Evolutionary conservation across 1,139 yeast species (phyloP).

Genomic region (Debaryomycetaceae sp.): DNA sequence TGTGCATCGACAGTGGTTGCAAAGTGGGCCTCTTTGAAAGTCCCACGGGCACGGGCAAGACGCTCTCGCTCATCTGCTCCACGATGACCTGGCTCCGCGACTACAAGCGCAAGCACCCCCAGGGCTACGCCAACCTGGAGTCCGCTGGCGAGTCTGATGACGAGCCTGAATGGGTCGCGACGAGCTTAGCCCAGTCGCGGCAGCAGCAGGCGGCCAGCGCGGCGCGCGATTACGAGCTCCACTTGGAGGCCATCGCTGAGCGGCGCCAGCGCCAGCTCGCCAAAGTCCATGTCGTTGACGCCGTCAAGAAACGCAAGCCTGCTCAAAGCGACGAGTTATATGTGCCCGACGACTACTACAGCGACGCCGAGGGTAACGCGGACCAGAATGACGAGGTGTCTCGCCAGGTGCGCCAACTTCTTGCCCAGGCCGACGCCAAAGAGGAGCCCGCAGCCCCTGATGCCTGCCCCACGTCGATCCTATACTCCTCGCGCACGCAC

Average conservation of each 20-base stretch:
- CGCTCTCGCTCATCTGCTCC: slow-evolving; percentile 81
- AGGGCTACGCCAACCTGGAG: slow-evolving; percentile 25
- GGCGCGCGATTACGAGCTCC: slow-evolving; percentile 37
- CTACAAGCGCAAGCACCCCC: slow-evolving; percentile 38
- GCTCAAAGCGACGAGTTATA: slow-evolving; percentile 20
- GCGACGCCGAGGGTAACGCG: slow-evolving; percentile 25
- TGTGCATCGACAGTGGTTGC: slow-evolving; percentile 50
- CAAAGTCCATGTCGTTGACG: slow-evolving; percentile 5
- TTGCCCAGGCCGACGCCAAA: slow-evolving; percentile 33
- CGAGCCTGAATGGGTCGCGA: slow-evolving; percentile 60
- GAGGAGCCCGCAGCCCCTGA: slow-evolving; percentile 15
- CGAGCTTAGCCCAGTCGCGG: slow-evolving; percentile 35
- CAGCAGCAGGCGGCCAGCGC: slow-evolving; percentile 6
- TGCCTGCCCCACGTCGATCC: slow-evolving; percentile 44
- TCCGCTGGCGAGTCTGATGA: slow-evolving; percentile 32
- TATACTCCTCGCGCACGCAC: slow-evolving; percentile 83
- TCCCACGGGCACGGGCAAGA: slow-evolving; percentile 96
- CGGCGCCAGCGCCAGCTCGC: slow-evolving; percentile 9
- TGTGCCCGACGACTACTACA: slow-evolving; percentile 39
- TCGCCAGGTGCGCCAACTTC: slow-evolving; percentile 39
- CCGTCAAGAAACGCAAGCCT: slow-evolving; percentile 8
- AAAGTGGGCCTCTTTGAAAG: slow-evolving; percentile 85
- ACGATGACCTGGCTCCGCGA: slow-evolving; percentile 82
- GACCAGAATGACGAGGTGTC: slow-evolving; percentile 26
- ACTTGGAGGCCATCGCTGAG: slow-evolving; percentile 22